Base-by-base conservation (phyloP, 139 green algal species). In the Volvox africanus region DNA sequence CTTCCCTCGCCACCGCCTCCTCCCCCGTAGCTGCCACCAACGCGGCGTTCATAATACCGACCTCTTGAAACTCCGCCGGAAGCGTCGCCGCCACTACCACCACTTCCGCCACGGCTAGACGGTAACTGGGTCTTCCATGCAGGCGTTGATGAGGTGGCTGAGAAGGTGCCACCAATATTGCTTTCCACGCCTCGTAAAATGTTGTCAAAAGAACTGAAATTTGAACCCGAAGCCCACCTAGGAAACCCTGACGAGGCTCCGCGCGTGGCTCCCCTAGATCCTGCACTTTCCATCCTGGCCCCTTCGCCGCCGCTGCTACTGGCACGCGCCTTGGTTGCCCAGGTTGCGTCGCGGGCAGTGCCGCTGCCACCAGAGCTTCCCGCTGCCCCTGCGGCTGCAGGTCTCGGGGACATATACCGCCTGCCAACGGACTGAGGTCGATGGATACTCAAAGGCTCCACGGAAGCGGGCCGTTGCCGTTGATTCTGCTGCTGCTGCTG, bases 331-430 rank as follows among this genome's bases (percentile, higher is more conserved):
- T 55, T 28, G 22, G 24, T 75, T 28, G 14, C 67, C 22, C 22
- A 75, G 67, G 67, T 21, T 20, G 76, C 30, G 32, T 9, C 76
- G 65, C 65, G 65, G n/a, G 32, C 76, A 61, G 76, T 16, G 22
- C 44, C 76, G 11, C 22, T 33, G 36, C 78, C 36, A 11, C 36
- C 76, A 12, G 19, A 50, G 37, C 26, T 71, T 36, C 44, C 35
- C 37, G 80, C 80, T 30, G 50, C 50, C 55, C 26, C 55, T 14
- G 44, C n/a, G 2, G n/a, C 61, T 76, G 61, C 37, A 14, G 81
- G 18, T 24, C 44, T 61, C 62, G 82, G 82, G 18, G 82, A 79
- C 33, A 71, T 33, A 32, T 87, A 87, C n/a, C 81, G 61, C 81
- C 81, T 62, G 61, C 81, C 61, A 2, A 32, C 24, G 28, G 81